Base-by-base conservation (phyloP, 495 filamentous ascomycete species). In the Coniosporium apollinis region DNA sequence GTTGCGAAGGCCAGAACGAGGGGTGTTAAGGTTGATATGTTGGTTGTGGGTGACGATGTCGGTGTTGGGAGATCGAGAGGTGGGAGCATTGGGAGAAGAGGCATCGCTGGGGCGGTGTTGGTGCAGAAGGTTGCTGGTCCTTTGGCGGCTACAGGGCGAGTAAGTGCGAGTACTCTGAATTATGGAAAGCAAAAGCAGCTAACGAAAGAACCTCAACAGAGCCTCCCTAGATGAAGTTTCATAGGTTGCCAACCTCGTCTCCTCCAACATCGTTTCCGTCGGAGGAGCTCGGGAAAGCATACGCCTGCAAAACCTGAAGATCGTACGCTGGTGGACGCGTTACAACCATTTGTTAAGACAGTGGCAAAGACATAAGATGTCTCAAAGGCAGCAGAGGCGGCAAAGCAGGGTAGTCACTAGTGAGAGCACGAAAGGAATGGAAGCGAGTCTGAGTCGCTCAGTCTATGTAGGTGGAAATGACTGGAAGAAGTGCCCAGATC, bases 11-110 rank as follows among this genome's bases (percentile, higher is more conserved):
- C 83, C 7, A 75, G 76, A 40, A 84, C 85, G 0, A 67, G 72
- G 0, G 89, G 82, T 0, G 57, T 84, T 30, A 58, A 74, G 19
- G 80, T 85, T 0, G 85, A 94, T 51, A 93, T 94, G 76, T 76
- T 94, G 17, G 76, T 93, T 7, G 85, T 96, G 21, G 83, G 74
- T 11, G 89, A 97, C 46, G 89, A 97, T 55, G 89, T 86, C 0
- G 84, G 87, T 15, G 89, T 97, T 21, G 89, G 89, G 1, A 64
- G 85, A 38, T 61, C 59, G 30, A 76, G 75, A 57, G 72, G 77
- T 6, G 87, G 89, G 3, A 94, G 92, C 54, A 87, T 96, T 6
- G 89, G 89, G 9, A 65, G 89, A 37, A 67, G 89, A 48, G 89
- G 89, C 28, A 82, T 97, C 48, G 85, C 82, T n/a, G 89, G 89